Evolutionary conservation across 306 rosid species (phyloP).

Genomic region (Lablab purpureus): DNA sequence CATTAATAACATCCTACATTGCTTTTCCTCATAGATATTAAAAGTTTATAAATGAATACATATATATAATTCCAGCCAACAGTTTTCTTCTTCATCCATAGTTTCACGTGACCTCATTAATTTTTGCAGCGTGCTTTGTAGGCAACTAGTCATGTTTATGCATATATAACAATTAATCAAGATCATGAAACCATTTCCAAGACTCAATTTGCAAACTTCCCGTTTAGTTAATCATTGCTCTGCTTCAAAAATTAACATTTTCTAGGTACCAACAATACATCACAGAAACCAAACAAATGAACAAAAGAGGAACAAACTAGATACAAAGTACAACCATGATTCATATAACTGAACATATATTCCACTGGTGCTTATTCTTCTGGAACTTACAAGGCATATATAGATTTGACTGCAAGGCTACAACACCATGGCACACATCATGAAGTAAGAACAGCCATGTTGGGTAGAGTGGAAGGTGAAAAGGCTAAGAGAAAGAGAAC

Average conservation of each 20-base stretch:
- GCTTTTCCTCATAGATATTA: background rate
- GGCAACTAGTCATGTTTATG: background rate
- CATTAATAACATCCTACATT: constrained; percentile 26
- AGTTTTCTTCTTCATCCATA: constrained; percentile 12
- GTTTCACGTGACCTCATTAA: constrained; percentile 19
- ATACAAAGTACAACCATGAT: background rate
- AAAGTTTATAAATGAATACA: background rate
- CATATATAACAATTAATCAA: background rate
- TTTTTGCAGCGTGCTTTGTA: background rate
- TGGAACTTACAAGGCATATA: background rate
- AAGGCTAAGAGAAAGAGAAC: constrained; percentile 65
- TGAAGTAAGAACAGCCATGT: constrained; percentile 35
- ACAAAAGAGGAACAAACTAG: background rate
- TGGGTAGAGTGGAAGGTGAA: constrained; percentile 54
- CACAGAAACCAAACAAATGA: background rate
- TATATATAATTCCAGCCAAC: background rate
- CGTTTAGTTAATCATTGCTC: background rate
- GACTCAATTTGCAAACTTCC: too few relatives aligned
- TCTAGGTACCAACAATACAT: background rate
- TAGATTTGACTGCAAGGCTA: constrained; percentile 18
- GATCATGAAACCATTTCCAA: constrained; percentile 21
- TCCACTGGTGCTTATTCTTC: constrained; percentile 11
- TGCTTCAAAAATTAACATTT: background rate
- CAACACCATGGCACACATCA: background rate
- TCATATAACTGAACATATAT: background rate